phyloP scores from a whole-genome alignment of 345 rosid genomes.

The Acer negundo region DNA sequence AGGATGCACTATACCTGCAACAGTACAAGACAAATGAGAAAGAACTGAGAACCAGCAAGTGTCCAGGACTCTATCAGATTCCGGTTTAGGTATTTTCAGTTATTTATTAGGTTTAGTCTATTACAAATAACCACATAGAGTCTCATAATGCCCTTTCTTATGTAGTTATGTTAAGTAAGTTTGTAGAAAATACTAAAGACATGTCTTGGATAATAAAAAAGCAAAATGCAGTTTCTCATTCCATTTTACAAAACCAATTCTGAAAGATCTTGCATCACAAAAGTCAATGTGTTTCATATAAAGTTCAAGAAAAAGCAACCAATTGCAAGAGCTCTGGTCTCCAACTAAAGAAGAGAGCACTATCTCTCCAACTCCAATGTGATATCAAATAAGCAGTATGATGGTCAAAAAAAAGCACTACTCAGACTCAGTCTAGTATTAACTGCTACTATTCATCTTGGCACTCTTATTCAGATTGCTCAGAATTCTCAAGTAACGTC shows the following conservation, averaged over 20 bases:
- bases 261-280: not conserved
- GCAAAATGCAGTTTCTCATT: too few species aligned
- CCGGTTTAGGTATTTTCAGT: not conserved
- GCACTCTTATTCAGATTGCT: not conserved
- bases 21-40: conserved; percentile 8
- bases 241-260: too few species aligned
- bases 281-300: not conserved
- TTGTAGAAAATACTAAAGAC: too few species aligned
- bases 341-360: not conserved
- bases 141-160: not conserved
- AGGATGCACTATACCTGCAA: conserved; percentile 76
- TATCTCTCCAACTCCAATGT: not conserved
- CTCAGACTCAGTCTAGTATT: not conserved
- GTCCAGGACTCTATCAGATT: not conserved
- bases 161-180: not conserved
- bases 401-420: not conserved
- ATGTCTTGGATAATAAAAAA: too few species aligned
- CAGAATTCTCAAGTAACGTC: too few species aligned
- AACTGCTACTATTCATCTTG: not conserved
- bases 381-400: not conserved
- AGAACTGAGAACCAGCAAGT: conserved; percentile 12
- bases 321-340: not conserved
- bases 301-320: not conserved
- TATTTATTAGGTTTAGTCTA: not conserved
- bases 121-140: not conserved